A percentile compares a stretch with the other conserved stretches of the same genome.
These are phyloP conservation scores for Puccinellia tenuiflora DNA, from an alignment of 176 grass and related monocot genomes.

Conservation along the genomic window DNA sequence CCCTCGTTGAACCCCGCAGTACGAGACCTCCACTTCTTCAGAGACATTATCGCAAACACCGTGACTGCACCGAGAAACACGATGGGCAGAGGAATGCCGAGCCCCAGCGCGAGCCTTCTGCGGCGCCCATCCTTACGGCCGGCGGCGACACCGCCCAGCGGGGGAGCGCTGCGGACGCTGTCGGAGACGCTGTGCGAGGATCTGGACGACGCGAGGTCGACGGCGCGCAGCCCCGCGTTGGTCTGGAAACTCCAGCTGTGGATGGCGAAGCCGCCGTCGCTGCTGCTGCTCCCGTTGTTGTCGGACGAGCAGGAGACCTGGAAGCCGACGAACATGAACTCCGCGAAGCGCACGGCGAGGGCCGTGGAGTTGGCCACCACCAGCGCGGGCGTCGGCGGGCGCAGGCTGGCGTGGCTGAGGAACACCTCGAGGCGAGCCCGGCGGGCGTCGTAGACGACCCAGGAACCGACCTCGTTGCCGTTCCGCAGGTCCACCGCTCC, in stretches of 20 bases:
- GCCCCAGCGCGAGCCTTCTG: slow-evolving; percentile 20
- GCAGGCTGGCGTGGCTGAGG: slow-evolving; percentile 26
- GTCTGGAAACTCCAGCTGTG: slow-evolving; percentile 49
- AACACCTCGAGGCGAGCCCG: slow-evolving; percentile 26
- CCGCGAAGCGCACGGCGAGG: slow-evolving; percentile 21
- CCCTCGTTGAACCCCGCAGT: background rate
- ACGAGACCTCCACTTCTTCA: slow-evolving; percentile 20
- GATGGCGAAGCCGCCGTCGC: slow-evolving; percentile 29
- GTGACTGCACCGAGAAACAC: slow-evolving; percentile 17
- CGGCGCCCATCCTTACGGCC: background rate
- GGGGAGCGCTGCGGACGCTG: slow-evolving; percentile 2
- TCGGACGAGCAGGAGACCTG: slow-evolving; percentile 15
- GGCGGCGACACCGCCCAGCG: background rate
- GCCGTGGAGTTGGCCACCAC: background rate
- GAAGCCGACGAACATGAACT: slow-evolving; percentile 52
- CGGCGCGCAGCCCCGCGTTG: background rate
- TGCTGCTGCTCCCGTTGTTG: slow-evolving; percentile 17
- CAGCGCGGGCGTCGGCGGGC: slow-evolving; percentile 7
- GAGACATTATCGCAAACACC: slow-evolving; percentile 38
- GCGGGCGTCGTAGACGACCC: slow-evolving; percentile 31
- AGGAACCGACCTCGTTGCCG: slow-evolving; percentile 29
- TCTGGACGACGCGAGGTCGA: background rate
- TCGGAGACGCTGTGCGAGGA: slow-evolving; percentile 22
- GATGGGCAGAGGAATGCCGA: slow-evolving; percentile 18
- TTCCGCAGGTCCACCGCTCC: slow-evolving; percentile 22